Evolutionary conservation across 768 basidiomycete species (phyloP).

Genomic region (Leccinum boreale): DNA sequence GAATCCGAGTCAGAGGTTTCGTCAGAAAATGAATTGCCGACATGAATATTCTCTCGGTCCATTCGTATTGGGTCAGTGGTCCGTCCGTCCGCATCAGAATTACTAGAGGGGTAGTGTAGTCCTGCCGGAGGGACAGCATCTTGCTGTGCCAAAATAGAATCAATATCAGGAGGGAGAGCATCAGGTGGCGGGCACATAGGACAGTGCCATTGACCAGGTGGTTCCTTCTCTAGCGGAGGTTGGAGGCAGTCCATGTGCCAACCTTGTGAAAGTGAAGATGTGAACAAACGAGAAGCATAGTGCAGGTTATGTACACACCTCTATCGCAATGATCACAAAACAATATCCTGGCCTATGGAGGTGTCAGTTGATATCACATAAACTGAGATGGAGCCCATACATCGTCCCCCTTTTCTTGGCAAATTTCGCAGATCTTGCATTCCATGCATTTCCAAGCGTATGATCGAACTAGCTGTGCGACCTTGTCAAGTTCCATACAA

Average conservation of each 20-base stretch:
- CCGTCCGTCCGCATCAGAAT: constrained; percentile 27
- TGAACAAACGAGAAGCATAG: constrained; percentile 3
- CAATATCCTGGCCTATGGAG: constrained; percentile 64
- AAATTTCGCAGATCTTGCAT: constrained; percentile 91
- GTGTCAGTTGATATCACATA: constrained; percentile 19
- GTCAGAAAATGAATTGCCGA: constrained; percentile 34
- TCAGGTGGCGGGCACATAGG: constrained; percentile 51
- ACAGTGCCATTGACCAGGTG: constrained; percentile 78
- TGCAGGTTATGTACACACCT: constrained; percentile 42
- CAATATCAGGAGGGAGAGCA: constrained; percentile 6
- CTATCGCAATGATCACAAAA: constrained; percentile 95
- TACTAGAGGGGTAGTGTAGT: constrained; percentile 13
- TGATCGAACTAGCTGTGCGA: constrained; percentile 57
- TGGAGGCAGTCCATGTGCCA: constrained; percentile 82
- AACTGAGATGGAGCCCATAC: constrained; percentile 47
- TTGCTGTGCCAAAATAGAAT: constrained; percentile 21
- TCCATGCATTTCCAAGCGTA: constrained; percentile 89
- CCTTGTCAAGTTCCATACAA: constrained; percentile 65
- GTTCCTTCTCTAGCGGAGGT: constrained; percentile 68
- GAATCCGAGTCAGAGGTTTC: constrained; percentile 32
- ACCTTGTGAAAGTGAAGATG: constrained; percentile 38
- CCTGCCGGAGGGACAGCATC: constrained; percentile 43
- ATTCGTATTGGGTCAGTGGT: constrained; percentile 25
- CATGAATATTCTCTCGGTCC: constrained; percentile 31
- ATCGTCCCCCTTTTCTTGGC: constrained; percentile 81